Conservation (phyloP, 805 yeast species). For the Starmerella scarabaei region DNA sequence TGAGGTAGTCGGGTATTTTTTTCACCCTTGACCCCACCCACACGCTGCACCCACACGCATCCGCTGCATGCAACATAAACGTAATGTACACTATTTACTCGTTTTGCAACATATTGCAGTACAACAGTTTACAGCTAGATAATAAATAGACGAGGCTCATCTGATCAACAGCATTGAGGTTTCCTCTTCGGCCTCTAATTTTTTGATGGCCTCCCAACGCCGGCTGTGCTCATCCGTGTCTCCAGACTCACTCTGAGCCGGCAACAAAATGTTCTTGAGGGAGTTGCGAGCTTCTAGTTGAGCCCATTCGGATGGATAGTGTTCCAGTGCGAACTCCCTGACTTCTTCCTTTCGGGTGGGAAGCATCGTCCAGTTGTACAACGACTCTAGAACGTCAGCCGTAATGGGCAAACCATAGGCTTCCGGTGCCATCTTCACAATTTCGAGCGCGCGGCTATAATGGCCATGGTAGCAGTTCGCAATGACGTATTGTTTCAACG, state of each 20-base stretch:
- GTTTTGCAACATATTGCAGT: not conserved
- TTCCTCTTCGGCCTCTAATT: conserved; percentile 16
- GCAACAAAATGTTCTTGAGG: conserved; percentile 23
- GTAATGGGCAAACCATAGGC: conserved; percentile 21
- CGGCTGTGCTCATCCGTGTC: conserved; percentile 17
- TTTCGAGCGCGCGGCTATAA: conserved; percentile 41
- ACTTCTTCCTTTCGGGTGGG: conserved; percentile 29
- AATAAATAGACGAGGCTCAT: too few relatives aligned
- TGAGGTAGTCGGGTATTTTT: not conserved
- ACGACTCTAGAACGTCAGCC: conserved; percentile 22
- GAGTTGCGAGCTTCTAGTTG: conserved; percentile 25
- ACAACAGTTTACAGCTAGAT: too few relatives aligned
- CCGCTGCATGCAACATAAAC: not conserved
- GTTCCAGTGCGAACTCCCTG: conserved; percentile 31
- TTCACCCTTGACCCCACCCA: not conserved
- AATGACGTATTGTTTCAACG: conserved; percentile 48
- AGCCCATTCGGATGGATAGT: conserved; percentile 31
- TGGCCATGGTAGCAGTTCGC: conserved; percentile 60
- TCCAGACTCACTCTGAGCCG: conserved; percentile 26
- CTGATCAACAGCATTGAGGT: not conserved
- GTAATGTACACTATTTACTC: not conserved
- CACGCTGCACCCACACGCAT: too few relatives aligned
- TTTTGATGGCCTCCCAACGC: conserved; percentile 20
- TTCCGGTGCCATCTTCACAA: conserved; percentile 36
- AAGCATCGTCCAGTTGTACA: conserved; percentile 35